phyloP scores from a whole-genome alignment of 139 green algal genomes.

The Spirogloea muscicola region DNA sequence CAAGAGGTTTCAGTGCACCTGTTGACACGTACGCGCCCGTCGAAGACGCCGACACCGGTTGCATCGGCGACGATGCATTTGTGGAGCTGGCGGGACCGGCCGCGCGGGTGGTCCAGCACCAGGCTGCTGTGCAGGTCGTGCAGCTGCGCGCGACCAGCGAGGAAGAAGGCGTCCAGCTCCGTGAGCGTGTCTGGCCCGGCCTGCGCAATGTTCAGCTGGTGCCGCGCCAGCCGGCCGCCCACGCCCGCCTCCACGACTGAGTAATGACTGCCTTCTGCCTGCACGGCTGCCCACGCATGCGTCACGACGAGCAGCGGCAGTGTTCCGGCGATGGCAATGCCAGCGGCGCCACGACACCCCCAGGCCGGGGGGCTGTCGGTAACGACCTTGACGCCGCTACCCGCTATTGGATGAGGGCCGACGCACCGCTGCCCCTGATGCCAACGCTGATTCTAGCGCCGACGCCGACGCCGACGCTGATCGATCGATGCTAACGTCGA shows the following conservation, averaged over 20 bases:
- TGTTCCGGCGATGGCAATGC: too few relatives aligned
- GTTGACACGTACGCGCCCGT: slow-evolving; percentile 94
- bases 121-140: slow-evolving; percentile 88
- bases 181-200: slow-evolving; percentile 59
- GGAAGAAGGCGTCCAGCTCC: slow-evolving; percentile 68
- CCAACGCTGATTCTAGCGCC: too few relatives aligned
- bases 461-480: too few relatives aligned
- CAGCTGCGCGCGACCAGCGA: slow-evolving; percentile 78
- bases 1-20: too few relatives aligned
- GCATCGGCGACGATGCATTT: slow-evolving; percentile 92
- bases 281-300: too few relatives aligned
- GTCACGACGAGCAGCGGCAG: too few relatives aligned
- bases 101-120: slow-evolving; percentile 44
- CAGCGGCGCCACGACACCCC: too few relatives aligned
- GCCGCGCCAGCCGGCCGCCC: slow-evolving; percentile 70
- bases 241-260: slow-evolving; percentile 18
- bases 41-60: slow-evolving; percentile 84
- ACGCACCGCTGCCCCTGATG: too few relatives aligned
- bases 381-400: too few relatives aligned
- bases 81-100: slow-evolving; percentile 81
- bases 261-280: slow-evolving; percentile 23
- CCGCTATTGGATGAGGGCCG: too few relatives aligned
- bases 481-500: too few relatives aligned
- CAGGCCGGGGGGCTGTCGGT: too few relatives aligned
- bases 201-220: slow-evolving; percentile 82